Evolutionary conservation across 2,329 filamentous ascomycete species (phyloP).

Genomic region (Magnaporthiopsis incrustans): DNA sequence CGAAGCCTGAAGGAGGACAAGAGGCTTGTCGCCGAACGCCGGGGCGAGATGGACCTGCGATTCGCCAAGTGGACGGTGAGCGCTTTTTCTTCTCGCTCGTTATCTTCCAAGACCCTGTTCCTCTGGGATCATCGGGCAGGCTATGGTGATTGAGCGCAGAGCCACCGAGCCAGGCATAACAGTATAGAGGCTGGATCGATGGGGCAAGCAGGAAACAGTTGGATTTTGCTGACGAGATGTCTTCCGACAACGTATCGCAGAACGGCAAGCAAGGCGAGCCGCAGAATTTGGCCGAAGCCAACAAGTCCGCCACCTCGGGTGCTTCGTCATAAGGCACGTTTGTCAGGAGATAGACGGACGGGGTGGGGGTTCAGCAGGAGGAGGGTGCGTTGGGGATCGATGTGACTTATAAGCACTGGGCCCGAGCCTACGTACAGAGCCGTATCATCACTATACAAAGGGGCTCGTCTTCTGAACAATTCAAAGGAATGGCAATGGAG

Average conservation of each 20-base stretch:
- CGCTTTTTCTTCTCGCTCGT: constrained; percentile 18
- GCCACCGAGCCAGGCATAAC: background rate
- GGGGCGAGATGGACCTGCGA: constrained; percentile 81
- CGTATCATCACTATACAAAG: constrained; percentile 2
- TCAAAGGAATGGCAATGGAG: background rate
- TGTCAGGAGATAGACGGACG: background rate
- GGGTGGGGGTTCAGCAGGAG: background rate
- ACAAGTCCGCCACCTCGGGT: constrained; percentile 29
- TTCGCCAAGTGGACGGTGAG: constrained; percentile 95
- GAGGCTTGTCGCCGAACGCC: constrained; percentile 77
- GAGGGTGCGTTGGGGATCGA: background rate
- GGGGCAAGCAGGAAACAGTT: background rate
- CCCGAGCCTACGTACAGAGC: background rate
- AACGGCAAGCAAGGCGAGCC: constrained; percentile 91
- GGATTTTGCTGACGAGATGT: constrained; percentile 1
- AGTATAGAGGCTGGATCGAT: background rate
- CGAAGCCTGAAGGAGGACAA: constrained; percentile 94
- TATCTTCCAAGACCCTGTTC: background rate
- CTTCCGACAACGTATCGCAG: constrained; percentile 43
- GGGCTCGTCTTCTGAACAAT: background rate
- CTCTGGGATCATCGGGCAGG: background rate
- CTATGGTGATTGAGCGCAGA: background rate
- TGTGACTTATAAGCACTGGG: background rate
- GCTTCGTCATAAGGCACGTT: constrained; percentile 18
- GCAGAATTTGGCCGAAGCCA: constrained; percentile 60